Conservation (phyloP, 2,329 filamentous ascomycete species). For the Colletotrichum musicola region DNA sequence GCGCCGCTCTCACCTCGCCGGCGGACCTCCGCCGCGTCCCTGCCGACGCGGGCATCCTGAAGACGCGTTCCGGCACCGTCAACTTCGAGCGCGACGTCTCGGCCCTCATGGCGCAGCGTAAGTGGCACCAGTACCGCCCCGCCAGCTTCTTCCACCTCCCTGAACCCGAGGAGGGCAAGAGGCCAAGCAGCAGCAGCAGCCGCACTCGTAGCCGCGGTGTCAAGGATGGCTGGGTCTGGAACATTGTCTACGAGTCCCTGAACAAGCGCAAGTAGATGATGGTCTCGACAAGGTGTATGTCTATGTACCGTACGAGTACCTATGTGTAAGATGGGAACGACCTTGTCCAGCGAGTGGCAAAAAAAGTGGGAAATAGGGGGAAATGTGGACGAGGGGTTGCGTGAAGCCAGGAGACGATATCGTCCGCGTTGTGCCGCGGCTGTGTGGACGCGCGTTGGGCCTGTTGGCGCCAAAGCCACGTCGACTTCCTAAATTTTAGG, state of each 20-base stretch:
- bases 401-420: not conserved
- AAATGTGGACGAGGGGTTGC: not conserved
- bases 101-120: conserved; percentile 49
- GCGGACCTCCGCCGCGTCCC: conserved; percentile 50
- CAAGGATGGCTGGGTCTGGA: conserved; percentile 58
- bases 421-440: not conserved
- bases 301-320: not conserved
- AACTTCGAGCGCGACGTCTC: conserved; percentile 55
- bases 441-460: conserved; percentile 24
- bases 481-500: not conserved
- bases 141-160: conserved; percentile 54
- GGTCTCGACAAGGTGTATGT: not conserved
- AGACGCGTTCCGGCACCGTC: conserved; percentile 53
- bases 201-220: conserved; percentile 46
- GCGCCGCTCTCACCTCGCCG: conserved; percentile 58
- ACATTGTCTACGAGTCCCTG: conserved; percentile 51
- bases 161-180: conserved; percentile 43
- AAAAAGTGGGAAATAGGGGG: too few species aligned
- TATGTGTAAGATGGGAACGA: not conserved
- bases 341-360: too few species aligned
- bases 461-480: not conserved
- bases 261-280: conserved; percentile 38
- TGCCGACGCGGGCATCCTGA: conserved; percentile 20
- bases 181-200: conserved; percentile 43
- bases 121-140: conserved; percentile 57